Conservation (phyloP, 2,329 filamentous ascomycete genomes). For the Coccinonectria pachysandricola region DNA sequence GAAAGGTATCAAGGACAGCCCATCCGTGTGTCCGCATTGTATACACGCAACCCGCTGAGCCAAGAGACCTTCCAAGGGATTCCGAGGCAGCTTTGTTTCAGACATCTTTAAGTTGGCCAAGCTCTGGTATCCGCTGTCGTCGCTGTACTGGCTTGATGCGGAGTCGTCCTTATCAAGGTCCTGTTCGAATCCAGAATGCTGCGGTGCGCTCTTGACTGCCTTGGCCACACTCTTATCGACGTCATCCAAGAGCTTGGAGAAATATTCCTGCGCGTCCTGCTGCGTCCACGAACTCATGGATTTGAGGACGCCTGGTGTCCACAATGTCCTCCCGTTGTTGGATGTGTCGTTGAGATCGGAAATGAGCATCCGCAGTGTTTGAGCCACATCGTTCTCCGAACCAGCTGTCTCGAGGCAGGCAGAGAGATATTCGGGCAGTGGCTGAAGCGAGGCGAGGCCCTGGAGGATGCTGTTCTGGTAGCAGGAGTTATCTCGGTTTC, state of each 20-base stretch:
- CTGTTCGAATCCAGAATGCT: slow-evolving; percentile 29
- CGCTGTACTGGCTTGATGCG: slow-evolving; percentile 38
- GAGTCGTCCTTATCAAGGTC: slow-evolving; percentile 31
- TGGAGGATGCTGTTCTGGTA: slow-evolving; percentile 96
- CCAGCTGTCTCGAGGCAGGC: slow-evolving; percentile 26
- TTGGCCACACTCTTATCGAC: slow-evolving; percentile 66
- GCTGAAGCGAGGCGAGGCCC: slow-evolving; percentile 64
- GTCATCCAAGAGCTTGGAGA: slow-evolving; percentile 77
- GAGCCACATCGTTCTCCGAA: slow-evolving; percentile 27
- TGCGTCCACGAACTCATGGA: slow-evolving; percentile 93
- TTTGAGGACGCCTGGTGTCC: slow-evolving; percentile 73
- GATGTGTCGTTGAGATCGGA: slow-evolving; percentile 56
- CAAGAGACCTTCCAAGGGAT: slow-evolving; percentile 77
- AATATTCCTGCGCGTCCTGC: slow-evolving; percentile 97
- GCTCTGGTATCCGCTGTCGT: slow-evolving; percentile 49
- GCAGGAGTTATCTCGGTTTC: slow-evolving; percentile 91
- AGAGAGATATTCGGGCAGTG: slow-evolving; percentile 57
- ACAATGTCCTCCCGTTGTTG: slow-evolving; percentile 67
- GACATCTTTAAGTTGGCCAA: slow-evolving; percentile 27
- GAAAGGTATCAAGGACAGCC: slow-evolving; percentile 82
- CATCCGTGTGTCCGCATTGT: slow-evolving; percentile 76
- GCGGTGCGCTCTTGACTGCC: slow-evolving; percentile 24
- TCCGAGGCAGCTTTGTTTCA: slow-evolving; percentile 39
- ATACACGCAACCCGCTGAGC: slow-evolving; percentile 86
- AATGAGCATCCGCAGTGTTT: slow-evolving; percentile 54